A percentile compares a stretch with the other conserved stretches of the same genome.
phyloP scores from a whole-genome alignment of 805 yeast species.

The Millerago galiae region DNA sequence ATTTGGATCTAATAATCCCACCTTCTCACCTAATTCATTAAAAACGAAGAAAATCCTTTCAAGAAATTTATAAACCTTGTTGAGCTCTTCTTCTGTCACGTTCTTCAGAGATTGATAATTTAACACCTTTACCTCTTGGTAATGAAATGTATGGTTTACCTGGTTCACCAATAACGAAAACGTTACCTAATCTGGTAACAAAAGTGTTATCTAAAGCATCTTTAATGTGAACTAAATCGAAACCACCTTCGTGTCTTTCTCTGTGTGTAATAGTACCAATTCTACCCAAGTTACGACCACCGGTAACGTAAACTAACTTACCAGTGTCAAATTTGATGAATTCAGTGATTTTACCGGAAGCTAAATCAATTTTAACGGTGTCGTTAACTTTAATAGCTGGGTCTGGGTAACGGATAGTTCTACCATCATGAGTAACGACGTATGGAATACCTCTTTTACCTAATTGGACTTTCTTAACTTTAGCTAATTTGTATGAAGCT shows the following conservation, averaged over 20 bases:
- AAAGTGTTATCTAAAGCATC: conserved; percentile 91
- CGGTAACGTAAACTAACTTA: conserved; percentile 86
- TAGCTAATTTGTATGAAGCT: conserved; percentile 96
- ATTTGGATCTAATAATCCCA: neutral
- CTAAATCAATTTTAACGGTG: conserved; percentile 95
- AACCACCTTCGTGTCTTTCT: conserved; percentile 98
- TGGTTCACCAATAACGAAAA: conserved; percentile 92
- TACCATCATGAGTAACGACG: conserved; percentile 99
- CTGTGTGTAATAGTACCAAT: conserved; percentile 94
- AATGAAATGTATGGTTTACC: conserved; percentile 89
- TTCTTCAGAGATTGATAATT: conserved; percentile 93
- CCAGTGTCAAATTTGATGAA: conserved; percentile 91
- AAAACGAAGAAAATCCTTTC: conserved; percentile 1
- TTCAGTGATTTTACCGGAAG: conserved; percentile 88
- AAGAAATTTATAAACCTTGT: conserved; percentile 20
- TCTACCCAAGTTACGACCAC: conserved; percentile 98
- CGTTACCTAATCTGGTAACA: conserved; percentile 91
- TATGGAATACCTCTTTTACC: conserved; percentile 99
- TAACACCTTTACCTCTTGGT: conserved; percentile 99
- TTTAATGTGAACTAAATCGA: conserved; percentile 95
- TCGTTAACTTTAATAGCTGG: conserved; percentile 96
- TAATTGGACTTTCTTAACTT: conserved; percentile 96
- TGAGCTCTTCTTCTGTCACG: conserved; percentile 97
- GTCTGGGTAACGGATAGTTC: conserved; percentile 99
- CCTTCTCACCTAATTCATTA: conserved; percentile 4